Evolutionary conservation across 805 yeast genomes (phyloP), one percentile per base, ranked within the genome.

Genomic region (Pichia rugopelliculosa): DNA sequence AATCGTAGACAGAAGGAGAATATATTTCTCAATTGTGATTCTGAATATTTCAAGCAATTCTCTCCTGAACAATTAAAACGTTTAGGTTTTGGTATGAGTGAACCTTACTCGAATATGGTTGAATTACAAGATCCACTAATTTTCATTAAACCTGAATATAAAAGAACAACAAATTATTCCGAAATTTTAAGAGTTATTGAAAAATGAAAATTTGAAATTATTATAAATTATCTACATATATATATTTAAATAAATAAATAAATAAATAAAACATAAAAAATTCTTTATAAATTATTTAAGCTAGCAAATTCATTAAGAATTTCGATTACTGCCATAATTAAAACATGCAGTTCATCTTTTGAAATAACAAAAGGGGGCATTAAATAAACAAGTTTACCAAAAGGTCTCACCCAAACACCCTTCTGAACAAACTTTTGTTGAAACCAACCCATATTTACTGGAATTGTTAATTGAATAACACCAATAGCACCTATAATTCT

Each of bases 1-100:
- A 56, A 55, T 30, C 51, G 50, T 24, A 59, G 59, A 48, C 68
- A 61, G 48, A 62, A 63, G 47, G 68, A 65, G 44, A 64, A 65
- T 41, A 48, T 60, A n/a, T 53, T 49, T 42, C 22, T 59, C 6
- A 53, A 45, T 9, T 50, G 56, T 3, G 57, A 58, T n/a, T n/a
- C 59, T 12, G 61, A 61, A 17, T 60, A 56, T 44, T 60, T 57
- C 43, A 56, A 51, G 39, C 46, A 50, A 8, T 49, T 59, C 36
- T 45, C 56, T 2, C 46, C 47, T 15, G 51, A 51, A 4, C 52
- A 57, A 13, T 46, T 58, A 25, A 56, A 48, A 44, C 33, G 50
- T 37, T 45, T 56, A 10, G 61, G 61, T 10, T 52, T 58, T 23
- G 54, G 49, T 15, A 50, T 50, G 37, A 49, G 53, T 45, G 60